Conservation (phyloP, 1,284 basidiomycete genomes). For the Stygiomarasmius scandens region DNA sequence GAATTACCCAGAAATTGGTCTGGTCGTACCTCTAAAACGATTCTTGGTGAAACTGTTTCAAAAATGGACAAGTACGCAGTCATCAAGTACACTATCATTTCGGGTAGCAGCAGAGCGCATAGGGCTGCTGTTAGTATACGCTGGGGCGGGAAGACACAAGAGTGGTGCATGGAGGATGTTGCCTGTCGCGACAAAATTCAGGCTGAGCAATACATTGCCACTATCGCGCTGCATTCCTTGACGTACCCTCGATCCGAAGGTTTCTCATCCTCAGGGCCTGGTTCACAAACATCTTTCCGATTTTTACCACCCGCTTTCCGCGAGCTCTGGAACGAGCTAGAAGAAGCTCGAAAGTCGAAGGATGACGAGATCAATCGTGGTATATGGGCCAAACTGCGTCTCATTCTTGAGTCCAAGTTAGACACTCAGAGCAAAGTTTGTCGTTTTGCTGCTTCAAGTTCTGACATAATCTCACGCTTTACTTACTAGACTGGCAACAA, state of each 20-base stretch:
- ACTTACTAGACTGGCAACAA: conserved; percentile 16
- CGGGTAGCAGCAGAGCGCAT: conserved; percentile 69
- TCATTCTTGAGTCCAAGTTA: conserved; percentile 63
- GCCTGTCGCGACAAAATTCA: conserved; percentile 81
- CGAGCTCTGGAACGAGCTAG: conserved; percentile 94
- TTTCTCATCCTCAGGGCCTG: conserved; percentile 54
- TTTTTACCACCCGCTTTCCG: conserved; percentile 82
- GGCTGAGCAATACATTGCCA: conserved; percentile 91
- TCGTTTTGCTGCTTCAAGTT: background rate
- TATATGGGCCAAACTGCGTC: conserved; percentile 72
- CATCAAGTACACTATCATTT: conserved; percentile 67
- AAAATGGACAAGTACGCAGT: conserved; percentile 78
- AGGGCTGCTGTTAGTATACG: conserved; percentile 72
- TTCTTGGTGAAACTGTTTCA: conserved; percentile 67
- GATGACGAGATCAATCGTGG: conserved; percentile 71
- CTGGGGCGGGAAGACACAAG: conserved; percentile 69
- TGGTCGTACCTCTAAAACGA: conserved; percentile 70
- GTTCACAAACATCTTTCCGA: conserved; percentile 64
- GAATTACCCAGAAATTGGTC: conserved; percentile 81
- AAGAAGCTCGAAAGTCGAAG: conserved; percentile 59
- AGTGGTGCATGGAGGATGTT: conserved; percentile 85
- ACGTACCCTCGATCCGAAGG: conserved; percentile 64
- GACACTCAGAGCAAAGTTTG: conserved; percentile 44
- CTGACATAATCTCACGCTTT: conserved; percentile 5
- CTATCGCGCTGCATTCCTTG: conserved; percentile 81